Conservation (phyloP, 371 early-diverging fungal species). For the Circinella minor region DNA sequence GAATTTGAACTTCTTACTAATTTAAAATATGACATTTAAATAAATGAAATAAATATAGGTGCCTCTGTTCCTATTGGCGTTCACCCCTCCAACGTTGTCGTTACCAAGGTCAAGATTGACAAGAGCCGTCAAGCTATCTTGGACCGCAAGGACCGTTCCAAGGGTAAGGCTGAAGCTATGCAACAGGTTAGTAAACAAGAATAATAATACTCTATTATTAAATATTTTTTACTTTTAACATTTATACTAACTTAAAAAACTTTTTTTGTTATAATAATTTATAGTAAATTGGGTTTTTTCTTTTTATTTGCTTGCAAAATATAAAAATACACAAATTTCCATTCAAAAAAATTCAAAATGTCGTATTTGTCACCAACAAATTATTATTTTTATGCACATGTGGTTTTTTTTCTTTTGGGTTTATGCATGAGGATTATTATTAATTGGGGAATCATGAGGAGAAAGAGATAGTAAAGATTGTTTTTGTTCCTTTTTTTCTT, state of each 20-base stretch:
- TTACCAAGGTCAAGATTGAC: conserved; percentile 95
- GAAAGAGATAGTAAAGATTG: too few relatives aligned
- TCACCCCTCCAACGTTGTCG: conserved; percentile 97
- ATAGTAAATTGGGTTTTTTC: neutral
- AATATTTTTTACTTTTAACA: neutral
- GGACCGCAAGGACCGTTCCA: conserved; percentile 70
- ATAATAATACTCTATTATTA: conserved; percentile 4
- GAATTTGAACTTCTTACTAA: too few relatives aligned
- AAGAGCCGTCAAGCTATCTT: conserved; percentile 92
- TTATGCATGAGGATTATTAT: neutral
- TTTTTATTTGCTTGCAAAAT: conserved; percentile 6
- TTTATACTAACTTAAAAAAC: neutral
- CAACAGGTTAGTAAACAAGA: conserved; percentile 27
- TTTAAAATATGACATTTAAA: too few relatives aligned
- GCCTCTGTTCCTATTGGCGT: conserved; percentile 91
- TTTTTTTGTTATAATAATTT: neutral
- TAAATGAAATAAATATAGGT: conserved; percentile 10
- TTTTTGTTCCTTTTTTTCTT: too few relatives aligned
- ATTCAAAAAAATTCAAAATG: neutral
- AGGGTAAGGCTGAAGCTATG: conserved; percentile 47
- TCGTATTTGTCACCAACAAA: neutral
- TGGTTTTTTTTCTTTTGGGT: neutral
- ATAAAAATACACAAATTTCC: conserved; percentile 1
- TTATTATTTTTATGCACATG: too few relatives aligned
- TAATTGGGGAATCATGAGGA: too few relatives aligned